A percentile compares a stretch with the other conserved stretches of the same genome.
Evolutionary conservation across 164 flowering plant genomes (phyloP).

Genomic region (Tetrastigma voinierianum): DNA sequence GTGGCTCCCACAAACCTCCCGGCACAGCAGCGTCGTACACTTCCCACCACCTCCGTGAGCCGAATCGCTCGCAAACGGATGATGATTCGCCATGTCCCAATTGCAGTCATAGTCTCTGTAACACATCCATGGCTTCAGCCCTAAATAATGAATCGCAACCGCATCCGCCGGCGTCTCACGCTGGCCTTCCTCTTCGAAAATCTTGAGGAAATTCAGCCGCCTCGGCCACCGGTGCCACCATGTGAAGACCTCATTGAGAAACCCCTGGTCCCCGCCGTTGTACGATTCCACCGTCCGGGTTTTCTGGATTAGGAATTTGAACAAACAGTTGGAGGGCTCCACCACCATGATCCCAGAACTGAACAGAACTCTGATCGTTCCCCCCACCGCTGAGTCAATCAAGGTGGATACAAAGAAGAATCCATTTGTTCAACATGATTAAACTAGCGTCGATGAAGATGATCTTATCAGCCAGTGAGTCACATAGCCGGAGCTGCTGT

Average conservation of each 20-base stretch:
- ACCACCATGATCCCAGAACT: conserved; percentile 80
- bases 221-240: conserved; percentile 85
- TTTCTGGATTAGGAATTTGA: conserved; percentile 45
- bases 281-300: conserved; percentile 35
- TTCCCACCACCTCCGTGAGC: conserved; percentile 73
- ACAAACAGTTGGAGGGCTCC: conserved; percentile 69
- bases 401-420: conserved; percentile 60
- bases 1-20: conserved; percentile 25
- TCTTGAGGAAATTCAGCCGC: conserved; percentile 46
- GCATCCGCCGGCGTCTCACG: conserved; percentile 20
- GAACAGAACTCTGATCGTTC: conserved; percentile 44
- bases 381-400: conserved; percentile 54
- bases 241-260: conserved; percentile 69
- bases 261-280: conserved; percentile 91
- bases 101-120: conserved; percentile 84
- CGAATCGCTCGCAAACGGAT: conserved; percentile 54
- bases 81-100: conserved; percentile 50
- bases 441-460: conserved; percentile 81
- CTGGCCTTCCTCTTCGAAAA: background rate
- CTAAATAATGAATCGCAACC: conserved; percentile 62
- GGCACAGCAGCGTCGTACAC: conserved; percentile 61
- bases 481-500: conserved; percentile 85
- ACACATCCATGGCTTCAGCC: conserved; percentile 89
- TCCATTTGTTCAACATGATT: conserved; percentile 57
- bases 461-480: conserved; percentile 62